Evolutionary conservation across 441 rosid species (phyloP).

Genomic region (Gossypium gossypioides): DNA sequence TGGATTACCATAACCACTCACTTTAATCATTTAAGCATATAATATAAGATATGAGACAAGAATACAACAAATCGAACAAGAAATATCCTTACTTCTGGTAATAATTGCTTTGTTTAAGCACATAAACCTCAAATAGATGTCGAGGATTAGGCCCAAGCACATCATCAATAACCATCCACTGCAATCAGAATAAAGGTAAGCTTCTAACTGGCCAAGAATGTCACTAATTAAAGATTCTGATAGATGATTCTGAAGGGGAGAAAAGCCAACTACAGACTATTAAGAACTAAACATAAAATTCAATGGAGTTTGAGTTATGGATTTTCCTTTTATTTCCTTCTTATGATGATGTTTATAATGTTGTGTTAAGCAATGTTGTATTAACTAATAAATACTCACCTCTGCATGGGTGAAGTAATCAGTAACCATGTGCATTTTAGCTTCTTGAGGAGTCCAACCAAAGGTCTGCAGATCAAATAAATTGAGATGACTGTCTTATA

Average conservation of each 20-base stretch:
- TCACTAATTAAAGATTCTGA: not conserved
- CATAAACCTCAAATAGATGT: conserved; percentile 85
- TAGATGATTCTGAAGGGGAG: not conserved
- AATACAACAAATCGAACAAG: conserved; percentile 4
- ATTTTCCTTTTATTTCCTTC: not conserved
- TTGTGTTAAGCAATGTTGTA: not conserved
- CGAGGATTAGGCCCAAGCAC: conserved; percentile 85
- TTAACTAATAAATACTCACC: conserved; percentile 32
- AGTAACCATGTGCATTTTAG: conserved; percentile 80
- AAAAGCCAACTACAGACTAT: not conserved
- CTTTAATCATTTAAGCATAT: not conserved
- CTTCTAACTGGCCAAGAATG: conserved; percentile 17
- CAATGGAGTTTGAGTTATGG: not conserved
- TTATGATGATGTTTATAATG: not conserved
- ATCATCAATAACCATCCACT: conserved; percentile 80
- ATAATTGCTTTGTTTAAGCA: conserved; percentile 73
- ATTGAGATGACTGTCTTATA: conserved; percentile 16
- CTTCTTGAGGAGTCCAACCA: conserved; percentile 92
- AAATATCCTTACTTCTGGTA: conserved; percentile 50
- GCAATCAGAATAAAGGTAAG: conserved; percentile 18
- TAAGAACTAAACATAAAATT: not conserved
- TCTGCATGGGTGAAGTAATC: conserved; percentile 81
- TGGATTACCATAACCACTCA: not conserved
- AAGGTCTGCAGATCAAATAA: conserved; percentile 45
- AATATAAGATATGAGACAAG: not conserved